Evolutionary conservation across 768 basidiomycete species (phyloP), one percentile per base, ranked within the genome.

Genomic region (Psilocybe azurescens): DNA sequence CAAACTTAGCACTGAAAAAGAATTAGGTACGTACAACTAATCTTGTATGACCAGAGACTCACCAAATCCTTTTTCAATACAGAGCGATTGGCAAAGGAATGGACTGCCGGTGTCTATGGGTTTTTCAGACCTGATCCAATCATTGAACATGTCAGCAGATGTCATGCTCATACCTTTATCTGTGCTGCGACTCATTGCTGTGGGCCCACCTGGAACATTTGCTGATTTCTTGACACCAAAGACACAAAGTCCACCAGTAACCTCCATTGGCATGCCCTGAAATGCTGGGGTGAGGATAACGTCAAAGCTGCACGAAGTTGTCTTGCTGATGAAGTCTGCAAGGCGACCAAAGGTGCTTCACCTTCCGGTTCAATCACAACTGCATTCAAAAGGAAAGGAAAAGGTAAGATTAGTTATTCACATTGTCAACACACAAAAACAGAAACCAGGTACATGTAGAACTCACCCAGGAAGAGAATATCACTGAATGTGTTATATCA

Each of bases 361-460:
- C 20, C 20, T 20, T 20, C 20, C 30, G 57, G 70, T 2, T 66
- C 65, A 59, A 76, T 77, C 9, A 75, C 69, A 0, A 56, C 67
- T 0, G 59, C 63, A 2, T 78, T 79, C 38, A 64, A 71, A 9
- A 13, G 65, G 1, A 70, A 66, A 8, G 72, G 70, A 0, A 73
- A 73, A 53, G 71, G 71, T 0, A 71, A 72, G n/a, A 66, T 75
- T 0, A 72, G 68, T 0, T 80, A 74, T 65, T 75, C 73, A 0
- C 70, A 73, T 59, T 29, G 57, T 5, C 67, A 67, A 29, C 73
- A 74, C 57, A 72, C 69, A n/a, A 69, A 63, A 39, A 44, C 62
- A 0, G 67, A 75, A 38, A 67, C 64, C 46, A 54, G 60, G 75
- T 75, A 20, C 1, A 1, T 20, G 20, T 20, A 20, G 20, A 20